Evolutionary conservation across 257 asterid species (phyloP), one percentile per base, ranked within the genome.

Genomic region (Echites panduratus): DNA sequence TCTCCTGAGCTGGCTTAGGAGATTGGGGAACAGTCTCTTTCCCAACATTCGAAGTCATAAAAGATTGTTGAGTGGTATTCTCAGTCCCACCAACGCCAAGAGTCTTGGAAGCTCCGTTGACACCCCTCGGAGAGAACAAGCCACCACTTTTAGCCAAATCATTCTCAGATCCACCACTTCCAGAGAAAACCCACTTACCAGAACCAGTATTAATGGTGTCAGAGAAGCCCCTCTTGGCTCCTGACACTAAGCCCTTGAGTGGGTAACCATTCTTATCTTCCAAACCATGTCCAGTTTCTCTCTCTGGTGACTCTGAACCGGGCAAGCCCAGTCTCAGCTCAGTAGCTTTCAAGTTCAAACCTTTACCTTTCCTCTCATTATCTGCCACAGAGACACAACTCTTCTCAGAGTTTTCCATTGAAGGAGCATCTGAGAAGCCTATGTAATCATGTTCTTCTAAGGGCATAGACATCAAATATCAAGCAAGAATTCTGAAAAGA

Each of bases 341-440:
- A 67, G 87, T 83, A 12, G 83, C 87, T 65, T 80, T 83, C n/a
- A 83, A 76, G 85, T 78, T 83, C 85, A 83, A 81, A 74, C 40
- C 87, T 68, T 80, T 83, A 38, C 49, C 65, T 53, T 66, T 79
- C 63, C 59, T 49, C 50, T 80, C 79, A 62, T 52, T 73, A 7
- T 68, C 83, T 63, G 73, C 75, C 47, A 71, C 53, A 0, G 76
- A 66, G 53, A 63, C 68, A 58, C 48, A 24, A 16, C 44, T 75
- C 70, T 75, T 77, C n/a, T 77, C 84, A 72, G 75, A 83, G 82
- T 61, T 71, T 45, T 72, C 82, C 77, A 78, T 81, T 54, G 78
- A 40, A 71, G 85, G 57, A 65, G 52, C 72, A 72, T 79, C 77
- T 40, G 83, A 72, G 61, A 78, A 68, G 29, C 86, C 83, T 79